Base-by-base conservation (phyloP, 1,284 basidiomycete species). In the Trichosporon coremiiforme region DNA sequence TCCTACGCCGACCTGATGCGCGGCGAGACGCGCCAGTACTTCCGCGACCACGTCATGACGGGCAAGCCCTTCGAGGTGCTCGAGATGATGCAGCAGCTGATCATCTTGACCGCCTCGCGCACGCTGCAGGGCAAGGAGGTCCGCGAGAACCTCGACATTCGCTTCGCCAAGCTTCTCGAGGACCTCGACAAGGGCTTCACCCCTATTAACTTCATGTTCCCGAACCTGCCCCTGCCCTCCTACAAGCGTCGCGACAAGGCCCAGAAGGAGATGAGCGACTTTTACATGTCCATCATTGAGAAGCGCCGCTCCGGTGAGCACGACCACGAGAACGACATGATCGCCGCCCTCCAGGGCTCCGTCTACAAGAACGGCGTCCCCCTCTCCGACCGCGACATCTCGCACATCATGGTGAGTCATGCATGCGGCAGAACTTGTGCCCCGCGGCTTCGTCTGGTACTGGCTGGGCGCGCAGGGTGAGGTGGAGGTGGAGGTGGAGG, bases 71-170 rank as follows among this genome's bases (percentile, higher is more conserved):
- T 80, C 73, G 82, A 85, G 47, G 91, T 93, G 80, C 88, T 93
- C 78, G 88, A 91, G 73, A 87, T 88, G 64, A 87, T 96, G 89
- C 87, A 90, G n/a, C 93, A 98, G 81, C 90, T 99, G 69, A 98
- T 94, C 67, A 98, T 99, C 78, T 86, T 97, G 70, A 98, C 96
- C 2, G 96, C 96, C 0, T 90, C 92, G 1, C 88, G 94, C 55
- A 97, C 96, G 2, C 87, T 99, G 1, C 96, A 98, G 83, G 96
- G 96, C 67, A 89, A 87, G 75, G 95, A 98, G 85, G 91, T 99
- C 65, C 89, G 96, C 63, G 86, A 86, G 25, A 86, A 84, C 50
- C 82, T 99, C 76, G 89, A 94, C 85, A 93, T 93, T 83, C 87
- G 87, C 8, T 98, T 96, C 82, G 94, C 96, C 0, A 85, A 92